These are phyloP conservation scores for Ophiostoma tasmaniense DNA, from an alignment of 2,329 filamentous ascomycete species.

Conservation along the genomic window DNA sequence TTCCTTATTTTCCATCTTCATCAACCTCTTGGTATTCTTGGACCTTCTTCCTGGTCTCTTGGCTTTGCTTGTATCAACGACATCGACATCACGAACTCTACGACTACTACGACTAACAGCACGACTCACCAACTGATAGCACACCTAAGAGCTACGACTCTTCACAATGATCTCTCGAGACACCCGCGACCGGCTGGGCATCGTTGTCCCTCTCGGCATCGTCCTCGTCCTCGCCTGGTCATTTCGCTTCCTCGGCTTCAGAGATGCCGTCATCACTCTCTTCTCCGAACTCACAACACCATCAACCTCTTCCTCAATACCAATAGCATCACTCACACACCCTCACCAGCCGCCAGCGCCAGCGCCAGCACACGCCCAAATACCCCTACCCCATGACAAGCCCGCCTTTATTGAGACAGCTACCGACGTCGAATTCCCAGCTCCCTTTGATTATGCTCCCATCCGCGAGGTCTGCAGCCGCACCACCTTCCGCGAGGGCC, in stretches of 20 bases:
- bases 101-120: background rate
- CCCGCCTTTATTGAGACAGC: constrained; percentile 23
- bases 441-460: constrained; percentile 29
- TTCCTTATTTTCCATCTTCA: background rate
- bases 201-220: constrained; percentile 1
- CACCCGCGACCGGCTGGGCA: constrained; percentile 10
- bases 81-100: background rate
- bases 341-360: background rate
- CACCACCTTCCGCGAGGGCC: constrained; percentile 27
- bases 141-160: background rate
- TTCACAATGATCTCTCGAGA: background rate
- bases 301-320: background rate
- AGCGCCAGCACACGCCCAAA: background rate
- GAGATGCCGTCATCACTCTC: constrained; percentile 14
- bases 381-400: background rate
- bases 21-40: background rate
- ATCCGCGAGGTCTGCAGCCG: constrained; percentile 29
- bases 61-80: background rate
- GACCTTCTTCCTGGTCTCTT: constrained; percentile 5
- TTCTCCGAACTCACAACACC: background rate
- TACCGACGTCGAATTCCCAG: constrained; percentile 29
- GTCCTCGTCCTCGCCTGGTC: constrained; percentile 16
- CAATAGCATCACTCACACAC: background rate
- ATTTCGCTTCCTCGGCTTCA: constrained; percentile 16
- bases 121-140: background rate